Evolutionary conservation across 2,329 filamentous ascomycete genomes (phyloP), one percentile per base, ranked within the genome.

Genomic region (Fusarium agapanthi): DNA sequence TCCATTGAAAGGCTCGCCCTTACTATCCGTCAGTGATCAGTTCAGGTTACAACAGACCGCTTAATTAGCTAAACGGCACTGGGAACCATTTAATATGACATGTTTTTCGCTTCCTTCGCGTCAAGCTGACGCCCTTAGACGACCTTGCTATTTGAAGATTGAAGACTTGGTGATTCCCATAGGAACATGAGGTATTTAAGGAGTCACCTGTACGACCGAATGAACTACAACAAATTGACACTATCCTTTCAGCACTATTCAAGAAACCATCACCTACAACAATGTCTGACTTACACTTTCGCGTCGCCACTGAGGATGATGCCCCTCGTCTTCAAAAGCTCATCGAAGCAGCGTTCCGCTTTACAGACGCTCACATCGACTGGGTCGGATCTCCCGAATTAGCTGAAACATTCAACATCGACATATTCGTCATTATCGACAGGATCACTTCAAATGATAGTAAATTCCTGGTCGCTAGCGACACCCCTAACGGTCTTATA

Each of bases 381-480:
- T 77, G 75, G 75, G 80, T 80, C 0, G 83, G 77, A 8, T 75
- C 82, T 59, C 74, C 79, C 38, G 77, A 77, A 88, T 86, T 95
- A 13, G 92, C 89, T 48, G 93, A 91, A 16, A 90, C 86, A 55
- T 94, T 93, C 81, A 91, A 88, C 6, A 91, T 92, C 5, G 86
- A 87, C 55, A 91, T 93, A 76, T 88, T 91, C 65, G 89, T 92
- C 78, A 80, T 86, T 26, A 89, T 89, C 0, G 89, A 92, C 16
- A 88, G 83, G 8, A 82, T 85, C 54, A 50, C 56, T 20, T 73
- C 72, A 1, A 73, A 77, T 0, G 73, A 81, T 24, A 73, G 75
- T 14, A 78, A 61, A 1, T 75, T 81, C n/a, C 58, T 84, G 7
- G 75, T 81, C 34, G 80, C 77, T 34, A 75, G 68, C 5, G 63